Base-by-base conservation (phyloP, 148 eudicot species). In the Chenopodium berlandieri region DNA sequence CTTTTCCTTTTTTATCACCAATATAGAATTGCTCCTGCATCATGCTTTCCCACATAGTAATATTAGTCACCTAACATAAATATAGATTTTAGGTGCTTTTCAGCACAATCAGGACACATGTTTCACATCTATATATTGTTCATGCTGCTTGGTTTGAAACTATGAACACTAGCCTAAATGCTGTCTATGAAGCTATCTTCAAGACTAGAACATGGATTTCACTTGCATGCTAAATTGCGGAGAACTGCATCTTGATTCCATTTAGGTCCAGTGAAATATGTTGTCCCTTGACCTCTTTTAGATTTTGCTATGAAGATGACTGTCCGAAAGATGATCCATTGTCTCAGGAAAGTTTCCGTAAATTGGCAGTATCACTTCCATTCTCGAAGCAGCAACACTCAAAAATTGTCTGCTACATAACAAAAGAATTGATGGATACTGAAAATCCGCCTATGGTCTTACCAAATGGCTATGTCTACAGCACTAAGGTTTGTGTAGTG, bases 351-450 rank as follows among this genome's bases (percentile, higher is more conserved):
- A 87, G 89, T 87, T 97, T 97, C 85, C 97, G 98, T 47, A 94
- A 97, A 83, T 83, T 97, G 80, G 99, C 99, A 32, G 67, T 63
- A 34, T 86, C 91, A 10, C 84, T 97, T 50, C 99, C 99, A n/a
- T 97, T 89, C 88, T 97, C 98, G 27, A 97, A 97, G 94, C 99
- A 97, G 88, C 99, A 97, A 81, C 98, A 92, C 82, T 97, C 99
- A 9, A 97, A 97, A 87, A 97, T 97, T 67, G 98, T 97, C 34
- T 97, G 99, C 89, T 90, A 91, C 88, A 94, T 97, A 73, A 94
- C 91, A 62, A 97, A 97, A 86, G 99, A 97, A 90, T 73, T 94
- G 62, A 97, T 97, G 98, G 99, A 97, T 90, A 94, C 99, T 0
- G 99, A 97, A 88, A 94, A 97, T 88, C 99, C 98, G 16, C 99